Evolutionary conservation across 805 yeast species (phyloP), one percentile per base, ranked within the genome.

Genomic region (Clavispora vitiphila): DNA sequence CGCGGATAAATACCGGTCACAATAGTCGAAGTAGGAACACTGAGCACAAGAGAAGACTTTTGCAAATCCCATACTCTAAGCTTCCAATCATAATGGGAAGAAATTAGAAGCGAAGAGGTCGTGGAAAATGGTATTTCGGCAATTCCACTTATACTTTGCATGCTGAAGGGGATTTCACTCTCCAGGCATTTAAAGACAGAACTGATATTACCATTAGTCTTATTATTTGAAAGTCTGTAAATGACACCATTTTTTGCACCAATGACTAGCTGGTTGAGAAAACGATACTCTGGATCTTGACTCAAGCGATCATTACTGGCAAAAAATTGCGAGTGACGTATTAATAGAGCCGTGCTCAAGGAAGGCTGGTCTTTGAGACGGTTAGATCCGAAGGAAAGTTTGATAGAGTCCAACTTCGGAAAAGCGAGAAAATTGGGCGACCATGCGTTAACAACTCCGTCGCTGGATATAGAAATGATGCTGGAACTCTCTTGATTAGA

Each of bases 361-460:
- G 15, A 16, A 7, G 25, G 7, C 18, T 20, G 24, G 15, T 26
- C 25, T 14, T 32, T 19, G 15, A 37, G 26, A 9, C 34, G 14
- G 9, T 25, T 18, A 10, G 34, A 9, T 11, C 20, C 20, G 4
- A 12, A 19, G 8, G 20, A 23, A 12, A 51, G 34, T 31, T 38
- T 22, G 8, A 50, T 23, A 8, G 54, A 50, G n/a, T 45, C 36
- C 25, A 48, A 31, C 22, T 50, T 48, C 6, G 55, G 55, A 23
- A 44, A 43, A n/a, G 53, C 56, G 25, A 52, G 44, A 24, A 52
- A 40, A 32, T 49, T 48, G 14, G 53, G 51, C 29, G 55, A 50
- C 56, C 56, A 52, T 25, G 46, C 35, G 10, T 52, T 52, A 31
- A 50, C 38, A 21, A 52, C 48, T 10, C 55, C 56, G n/a, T 46